Base-by-base conservation (phyloP, 2,329 filamentous ascomycete species). In the Colletotrichum sidae region DNA sequence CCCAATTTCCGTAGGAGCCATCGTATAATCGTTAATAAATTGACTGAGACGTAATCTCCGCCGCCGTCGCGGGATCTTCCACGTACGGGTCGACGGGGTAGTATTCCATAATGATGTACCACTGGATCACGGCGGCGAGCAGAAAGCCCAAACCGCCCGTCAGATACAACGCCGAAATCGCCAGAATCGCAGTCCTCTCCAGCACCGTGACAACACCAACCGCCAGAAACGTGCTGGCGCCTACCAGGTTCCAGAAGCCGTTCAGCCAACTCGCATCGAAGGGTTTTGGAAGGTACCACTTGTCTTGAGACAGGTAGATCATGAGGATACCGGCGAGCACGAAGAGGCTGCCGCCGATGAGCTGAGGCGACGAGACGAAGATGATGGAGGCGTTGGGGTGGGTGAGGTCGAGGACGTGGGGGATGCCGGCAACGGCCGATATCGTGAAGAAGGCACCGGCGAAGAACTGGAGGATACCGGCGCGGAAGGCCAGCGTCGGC, bases 81-180 rank as follows among this genome's bases (percentile, higher is more conserved):
- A 25, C 8, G 9, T 66, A 66, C 3, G 63, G 63, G 25, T 66
- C 53, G 37, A 41, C 41, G 11, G 63, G 63, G 33, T 66, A 66
- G 2, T 42, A 66, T 33, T 66, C 63, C 63, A 66, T 66, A 7
- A 66, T 62, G 6, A 66, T 66, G 59, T 66, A 66, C 63, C 52
- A 63, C 59, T 66, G 63, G 6, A 66, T 63, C 33, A 66, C 1
- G 8, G 58, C 60, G 15, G 63, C 63, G 9, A 63, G 33, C 11
- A 66, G 8, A 35, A 66, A 66, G 0, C 63, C 63, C 5, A 66
- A 15, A 4, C 63, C 63, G 17, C 52, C 60, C 1, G 60, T 66
- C 52, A 66, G 5, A 13, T 57, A 52, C 7, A 66, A 35, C 44
- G 58, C 50, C 13, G 58, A 52, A 12, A 63, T 38, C 2, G 53